Evolutionary conservation across 768 basidiomycete species (phyloP), one percentile per base, ranked within the genome.

Genomic region (Ramaria rubella): DNA sequence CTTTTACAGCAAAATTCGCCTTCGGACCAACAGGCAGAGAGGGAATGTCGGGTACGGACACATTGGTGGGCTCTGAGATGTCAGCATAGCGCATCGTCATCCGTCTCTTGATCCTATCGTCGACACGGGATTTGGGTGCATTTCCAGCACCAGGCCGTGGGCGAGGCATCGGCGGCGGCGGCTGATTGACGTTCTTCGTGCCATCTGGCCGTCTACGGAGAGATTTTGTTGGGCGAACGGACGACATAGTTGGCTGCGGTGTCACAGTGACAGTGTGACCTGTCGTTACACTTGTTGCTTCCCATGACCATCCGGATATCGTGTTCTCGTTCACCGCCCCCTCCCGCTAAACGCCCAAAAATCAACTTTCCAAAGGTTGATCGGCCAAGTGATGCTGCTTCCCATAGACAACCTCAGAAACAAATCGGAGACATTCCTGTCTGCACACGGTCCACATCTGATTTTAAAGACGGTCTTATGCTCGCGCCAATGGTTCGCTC

Each of bases 401-500:
- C n/a, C n/a, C n/a, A n/a, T n/a, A n/a, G n/a, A n/a, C n/a, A 27
- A 14, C 31, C 31, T 36, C 31, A 55, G 15, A 3, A 17, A n/a
- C n/a, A n/a, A n/a, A n/a, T n/a, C n/a, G n/a, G n/a, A n/a, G 26
- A 49, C n/a, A 42, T 15, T 38, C 19, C n/a, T 17, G 42, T 58
- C 19, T 45, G 49, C 79, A 82, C 61, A 48, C 76, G 90, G 17
- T 84, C 84, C 0, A 66, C 76, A 1, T 82, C 85, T 27, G 84
- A 91, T 60, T 99, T 93, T 74, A 86, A 85, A 61, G 79, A 90
- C 72, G 94, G 93, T 9, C 75, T 97, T 29, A 87, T 96, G 65
- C 80, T 99, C n/a, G 95, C 96, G 2, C 96, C 96, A 1, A 99
- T 99, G 96, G 96, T 99, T 52, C 81, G 94, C 66, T 95, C 91